Evolutionary conservation across 2,329 filamentous ascomycete species (phyloP).

Genomic region (Exserohilum rostratum): DNA sequence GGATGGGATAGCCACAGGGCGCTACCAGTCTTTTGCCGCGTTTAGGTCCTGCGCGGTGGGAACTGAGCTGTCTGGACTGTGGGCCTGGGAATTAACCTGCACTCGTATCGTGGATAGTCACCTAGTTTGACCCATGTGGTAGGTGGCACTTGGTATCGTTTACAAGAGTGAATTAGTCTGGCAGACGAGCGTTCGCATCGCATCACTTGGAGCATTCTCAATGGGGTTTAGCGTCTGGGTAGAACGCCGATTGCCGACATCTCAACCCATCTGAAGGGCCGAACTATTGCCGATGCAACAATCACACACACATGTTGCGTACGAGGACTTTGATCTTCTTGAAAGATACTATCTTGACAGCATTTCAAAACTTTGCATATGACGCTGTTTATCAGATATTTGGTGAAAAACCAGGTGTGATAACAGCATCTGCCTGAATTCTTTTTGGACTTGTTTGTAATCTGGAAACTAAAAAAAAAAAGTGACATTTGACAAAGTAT

Average conservation of each 20-base stretch:
- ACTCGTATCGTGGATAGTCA: neutral
- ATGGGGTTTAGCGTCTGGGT: constrained; percentile 10
- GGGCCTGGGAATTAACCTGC: neutral
- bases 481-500: no score
- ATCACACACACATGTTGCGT: no score
- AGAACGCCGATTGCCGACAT: constrained; percentile 2
- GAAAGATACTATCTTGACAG: no score
- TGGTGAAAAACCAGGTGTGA: no score
- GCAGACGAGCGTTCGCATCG: constrained; percentile 14
- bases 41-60: neutral
- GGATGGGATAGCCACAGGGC: constrained; percentile 3
- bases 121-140: constrained; percentile 5
- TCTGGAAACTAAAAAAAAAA: no score
- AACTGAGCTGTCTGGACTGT: neutral
- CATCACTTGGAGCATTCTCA: constrained; percentile 19
- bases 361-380: no score
- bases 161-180: constrained; percentile 17
- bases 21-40: neutral
- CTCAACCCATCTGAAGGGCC: neutral
- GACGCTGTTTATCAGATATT: no score
- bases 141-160: constrained; percentile 9
- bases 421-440: no score
- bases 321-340: no score
- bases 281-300: neutral
- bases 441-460: no score